phyloP scores from a whole-genome alignment of 768 basidiomycete genomes.

The Termitomyces sp. region DNA sequence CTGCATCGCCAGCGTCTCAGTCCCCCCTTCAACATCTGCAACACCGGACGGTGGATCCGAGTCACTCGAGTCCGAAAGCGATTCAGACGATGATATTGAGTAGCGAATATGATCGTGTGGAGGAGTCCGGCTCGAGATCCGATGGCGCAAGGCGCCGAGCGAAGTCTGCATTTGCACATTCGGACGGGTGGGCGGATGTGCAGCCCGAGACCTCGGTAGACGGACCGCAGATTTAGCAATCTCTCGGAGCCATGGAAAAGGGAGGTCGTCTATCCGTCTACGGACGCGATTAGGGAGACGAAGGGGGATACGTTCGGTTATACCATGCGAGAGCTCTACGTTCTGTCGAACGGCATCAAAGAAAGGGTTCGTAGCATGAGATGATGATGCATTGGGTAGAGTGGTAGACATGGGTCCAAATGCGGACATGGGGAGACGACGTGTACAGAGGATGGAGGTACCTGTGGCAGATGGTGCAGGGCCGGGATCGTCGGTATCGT shows the following conservation, averaged over 20 bases:
- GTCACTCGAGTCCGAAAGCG: constrained; percentile 25
- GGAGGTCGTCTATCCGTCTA: constrained; percentile 66
- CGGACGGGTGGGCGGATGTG: background rate
- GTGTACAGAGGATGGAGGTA: constrained; percentile 44
- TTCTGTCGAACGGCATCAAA: constrained; percentile 93
- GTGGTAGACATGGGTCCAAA: constrained; percentile 54
- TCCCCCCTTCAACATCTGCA: constrained; percentile 57
- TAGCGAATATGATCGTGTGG: constrained; percentile 9
- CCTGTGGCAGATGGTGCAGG: constrained; percentile 5
- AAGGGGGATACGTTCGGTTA: constrained; percentile 82
- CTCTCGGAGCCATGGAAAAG: constrained; percentile 73
- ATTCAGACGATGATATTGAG: constrained; percentile 26
- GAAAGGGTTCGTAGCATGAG: constrained; percentile 73
- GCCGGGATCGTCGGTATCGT: constrained; percentile 15
- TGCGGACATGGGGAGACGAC: constrained; percentile 59
- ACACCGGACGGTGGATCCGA: constrained; percentile 23
- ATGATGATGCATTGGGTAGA: constrained; percentile 15
- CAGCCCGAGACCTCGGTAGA: background rate
- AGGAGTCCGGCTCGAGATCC: background rate
- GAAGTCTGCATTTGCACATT: background rate
- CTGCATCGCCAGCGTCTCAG: constrained; percentile 84
- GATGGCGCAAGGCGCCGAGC: background rate
- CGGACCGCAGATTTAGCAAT: constrained; percentile 41
- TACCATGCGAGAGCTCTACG: constrained; percentile 69
- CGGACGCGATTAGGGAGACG: constrained; percentile 45